Evolutionary conservation across 331 rosid species (phyloP).

Genomic region (Quercus phellos): DNA sequence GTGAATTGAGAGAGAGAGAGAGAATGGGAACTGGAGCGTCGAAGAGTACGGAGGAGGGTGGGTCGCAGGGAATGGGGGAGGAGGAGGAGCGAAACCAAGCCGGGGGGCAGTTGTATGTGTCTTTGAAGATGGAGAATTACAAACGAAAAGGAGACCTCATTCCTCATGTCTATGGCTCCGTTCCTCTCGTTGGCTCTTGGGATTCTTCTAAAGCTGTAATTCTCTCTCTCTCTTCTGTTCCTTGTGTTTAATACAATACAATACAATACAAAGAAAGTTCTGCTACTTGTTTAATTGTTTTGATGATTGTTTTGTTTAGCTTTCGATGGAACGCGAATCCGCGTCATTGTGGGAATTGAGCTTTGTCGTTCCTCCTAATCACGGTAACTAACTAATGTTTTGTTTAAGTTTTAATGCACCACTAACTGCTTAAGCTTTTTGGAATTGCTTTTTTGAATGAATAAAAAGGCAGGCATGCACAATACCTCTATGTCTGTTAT

Average conservation of each 20-base stretch:
- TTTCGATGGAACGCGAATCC: slow-evolving; percentile 89
- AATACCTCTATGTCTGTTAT: neutral
- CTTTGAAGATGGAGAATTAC: slow-evolving; percentile 83
- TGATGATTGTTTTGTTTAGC: slow-evolving; percentile 32
- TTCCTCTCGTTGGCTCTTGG: slow-evolving; percentile 89
- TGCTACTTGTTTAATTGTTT: neutral
- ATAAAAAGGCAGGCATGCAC: neutral
- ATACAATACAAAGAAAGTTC: no score
- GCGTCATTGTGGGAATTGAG: slow-evolving; percentile 97
- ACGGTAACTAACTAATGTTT: slow-evolving; percentile 56
- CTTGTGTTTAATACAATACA: neutral
- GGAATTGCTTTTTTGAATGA: neutral
- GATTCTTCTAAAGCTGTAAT: slow-evolving; percentile 86
- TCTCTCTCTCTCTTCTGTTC: neutral
- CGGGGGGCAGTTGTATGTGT: slow-evolving; percentile 85
- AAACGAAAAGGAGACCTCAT: slow-evolving; percentile 77
- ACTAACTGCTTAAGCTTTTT: no score
- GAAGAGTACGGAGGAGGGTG: slow-evolving; percentile 43
- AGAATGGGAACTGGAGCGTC: slow-evolving; percentile 74
- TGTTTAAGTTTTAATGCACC: neutral
- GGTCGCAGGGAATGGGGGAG: slow-evolving; percentile 43
- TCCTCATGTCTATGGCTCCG: slow-evolving; percentile 91
- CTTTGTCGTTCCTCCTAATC: slow-evolving; percentile 97
- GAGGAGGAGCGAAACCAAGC: slow-evolving; percentile 52
- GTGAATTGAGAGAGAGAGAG: neutral